These are phyloP conservation scores for Saitoella complicata DNA, from an alignment of 805 yeast species.

Conservation along the genomic window DNA sequence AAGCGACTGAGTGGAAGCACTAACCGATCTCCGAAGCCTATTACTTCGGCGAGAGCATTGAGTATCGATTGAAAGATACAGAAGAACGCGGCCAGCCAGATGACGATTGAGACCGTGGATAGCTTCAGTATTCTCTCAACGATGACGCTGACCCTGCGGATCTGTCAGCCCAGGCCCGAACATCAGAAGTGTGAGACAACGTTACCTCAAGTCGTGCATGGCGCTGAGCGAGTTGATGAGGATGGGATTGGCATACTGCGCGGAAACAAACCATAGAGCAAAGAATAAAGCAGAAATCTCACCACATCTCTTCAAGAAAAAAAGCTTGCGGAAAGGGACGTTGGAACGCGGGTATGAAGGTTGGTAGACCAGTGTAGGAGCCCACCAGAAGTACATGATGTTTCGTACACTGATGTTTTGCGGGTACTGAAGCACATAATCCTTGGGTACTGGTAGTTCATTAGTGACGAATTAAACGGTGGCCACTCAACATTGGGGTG, in stretches of 20 bases:
- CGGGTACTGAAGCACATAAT: conserved; percentile 26
- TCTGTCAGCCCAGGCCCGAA: too few relatives aligned
- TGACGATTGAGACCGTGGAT: conserved; percentile 25
- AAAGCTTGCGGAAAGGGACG: conserved; percentile 18
- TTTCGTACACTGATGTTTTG: conserved; percentile 23
- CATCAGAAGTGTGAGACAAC: too few relatives aligned
- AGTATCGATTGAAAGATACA: conserved; percentile 28
- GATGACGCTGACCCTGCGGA: conserved; percentile 11
- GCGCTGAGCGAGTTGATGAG: conserved; percentile 22
- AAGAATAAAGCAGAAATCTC: conserved; percentile 23
- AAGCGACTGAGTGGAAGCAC: too few relatives aligned
- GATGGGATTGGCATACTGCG: conserved; percentile 30
- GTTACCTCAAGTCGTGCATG: conserved; percentile 15
- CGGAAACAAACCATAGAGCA: conserved; percentile 24
- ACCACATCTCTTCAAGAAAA: conserved; percentile 20
- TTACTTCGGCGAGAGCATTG: conserved; percentile 29
- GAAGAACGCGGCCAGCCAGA: conserved; percentile 30
- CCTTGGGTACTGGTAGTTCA: conserved; percentile 17
- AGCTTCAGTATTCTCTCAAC: conserved; percentile 25
- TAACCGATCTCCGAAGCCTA: conserved; percentile 28
- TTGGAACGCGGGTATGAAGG: conserved; percentile 29
- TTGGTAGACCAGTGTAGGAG: conserved; percentile 34
- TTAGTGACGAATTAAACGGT: background rate
- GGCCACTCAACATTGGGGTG: conserved; percentile 7
- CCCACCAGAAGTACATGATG: conserved; percentile 27